Evolutionary conservation across 2,329 filamentous ascomycete genomes (phyloP), one percentile per base, ranked within the genome.

Genomic region (Venturiaceae sp.): DNA sequence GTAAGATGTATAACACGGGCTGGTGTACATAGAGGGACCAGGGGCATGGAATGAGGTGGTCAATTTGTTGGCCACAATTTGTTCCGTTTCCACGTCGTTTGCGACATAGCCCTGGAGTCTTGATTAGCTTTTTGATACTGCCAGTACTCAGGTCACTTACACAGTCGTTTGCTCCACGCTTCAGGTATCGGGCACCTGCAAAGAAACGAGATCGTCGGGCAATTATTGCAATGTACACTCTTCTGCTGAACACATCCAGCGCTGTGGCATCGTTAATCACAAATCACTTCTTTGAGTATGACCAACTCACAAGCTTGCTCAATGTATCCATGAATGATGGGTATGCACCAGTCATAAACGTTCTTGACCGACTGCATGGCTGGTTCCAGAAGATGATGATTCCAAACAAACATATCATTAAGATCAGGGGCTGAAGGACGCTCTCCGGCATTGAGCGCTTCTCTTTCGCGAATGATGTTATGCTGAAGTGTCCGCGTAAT

Each of bases 391-490:
- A 99, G 79, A 71, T 96, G 88, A 64, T 89, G 84, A 66, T 99
- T 99, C 94, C 94, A 99, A 2, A 97, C 88, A 68, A 99, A 99
- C 94, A 99, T 99, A 39, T 87, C 83, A 66, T 96, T 95, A 69
- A 87, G 87, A 64, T 91, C 83, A 33, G 82, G 80, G 30, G 81
- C 77, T 3, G 81, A 78, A 30, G 82, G 80, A 1, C 82, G 75
- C 13, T 79, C 73, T 1, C 88, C 89, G 61, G 84, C 78, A 32
- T 83, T 80, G 54, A 95, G 73, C 2, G 86, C 84, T 53, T 82
- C 79, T 39, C 94, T 82, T 71, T 96, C 91, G 33, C 84, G 81
- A 21, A 85, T 86, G 61, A 99, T 91, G 66, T 99, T 99, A 67
- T 92, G 85, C 70, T 99, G 94, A 52, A 99, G 76, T 1, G 91